Evolutionary conservation across 75 land plant species (phyloP).

Genomic region (Picea glauca): DNA sequence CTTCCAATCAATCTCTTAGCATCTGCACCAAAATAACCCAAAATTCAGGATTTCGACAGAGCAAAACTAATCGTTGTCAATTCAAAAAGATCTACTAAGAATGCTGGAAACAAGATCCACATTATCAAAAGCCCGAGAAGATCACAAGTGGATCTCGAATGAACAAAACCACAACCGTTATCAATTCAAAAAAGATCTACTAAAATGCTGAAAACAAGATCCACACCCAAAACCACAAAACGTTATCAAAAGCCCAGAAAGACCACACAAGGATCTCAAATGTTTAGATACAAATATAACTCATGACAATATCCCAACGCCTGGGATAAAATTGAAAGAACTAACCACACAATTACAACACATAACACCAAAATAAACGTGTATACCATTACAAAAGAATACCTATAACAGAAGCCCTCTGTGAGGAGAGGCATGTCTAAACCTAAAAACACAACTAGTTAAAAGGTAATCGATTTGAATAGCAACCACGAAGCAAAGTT

Average conservation of each 20-base stretch:
- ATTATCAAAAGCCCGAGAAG: not conserved
- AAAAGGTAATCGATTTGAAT: no score
- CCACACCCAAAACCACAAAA: not conserved
- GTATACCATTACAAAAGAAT: no score
- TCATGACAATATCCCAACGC: not conserved
- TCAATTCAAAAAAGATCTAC: not conserved
- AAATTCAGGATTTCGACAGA: not conserved
- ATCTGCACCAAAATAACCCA: constrained; percentile 14
- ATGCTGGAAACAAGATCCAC: not conserved
- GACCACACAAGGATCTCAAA: not conserved
- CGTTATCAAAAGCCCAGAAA: not conserved
- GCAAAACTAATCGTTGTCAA: not conserved
- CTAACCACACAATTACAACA: no score
- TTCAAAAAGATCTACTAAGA: not conserved
- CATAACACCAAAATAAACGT: no score
- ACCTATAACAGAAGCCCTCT: no score
- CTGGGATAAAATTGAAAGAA: no score
- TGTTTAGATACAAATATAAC: no score
- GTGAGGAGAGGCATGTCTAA: no score
- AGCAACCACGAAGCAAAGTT: no score
- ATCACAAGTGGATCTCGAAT: not conserved
- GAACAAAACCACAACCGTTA: not conserved
- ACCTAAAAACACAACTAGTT: no score
- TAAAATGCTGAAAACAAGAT: not conserved
- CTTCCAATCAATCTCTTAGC: constrained; percentile 39